Evolutionary conservation across 108 stramenopile species (phyloP).

Genomic region (Nitzschia palea): DNA sequence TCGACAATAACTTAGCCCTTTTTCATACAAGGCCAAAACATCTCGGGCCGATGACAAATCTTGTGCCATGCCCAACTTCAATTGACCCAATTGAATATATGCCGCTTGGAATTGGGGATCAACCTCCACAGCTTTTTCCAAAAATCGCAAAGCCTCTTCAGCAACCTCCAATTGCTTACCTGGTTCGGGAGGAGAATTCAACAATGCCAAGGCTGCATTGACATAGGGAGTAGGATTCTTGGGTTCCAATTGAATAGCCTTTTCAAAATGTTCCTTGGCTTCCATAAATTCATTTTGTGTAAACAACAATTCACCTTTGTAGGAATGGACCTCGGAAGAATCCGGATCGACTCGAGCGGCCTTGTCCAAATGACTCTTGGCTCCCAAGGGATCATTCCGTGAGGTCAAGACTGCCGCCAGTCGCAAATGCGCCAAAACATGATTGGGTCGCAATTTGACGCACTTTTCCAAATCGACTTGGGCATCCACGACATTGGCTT

Average conservation of each 20-base stretch:
- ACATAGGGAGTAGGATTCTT: slow-evolving; percentile 89
- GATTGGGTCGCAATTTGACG: slow-evolving; percentile 75
- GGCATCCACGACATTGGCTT: slow-evolving; percentile 60
- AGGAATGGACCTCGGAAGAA: slow-evolving; percentile 86
- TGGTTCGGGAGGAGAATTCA: slow-evolving; percentile 71
- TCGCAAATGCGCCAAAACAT: slow-evolving; percentile 79
- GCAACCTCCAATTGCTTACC: slow-evolving; percentile 73
- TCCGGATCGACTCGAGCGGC: slow-evolving; percentile 71
- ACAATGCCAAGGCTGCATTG: slow-evolving; percentile 80
- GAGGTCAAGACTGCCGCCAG: slow-evolving; percentile 82
- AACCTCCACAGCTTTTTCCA: slow-evolving; percentile 80
- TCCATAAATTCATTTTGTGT: slow-evolving; percentile 67
- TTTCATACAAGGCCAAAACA: slow-evolving; percentile 82
- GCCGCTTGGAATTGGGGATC: slow-evolving; percentile 91
- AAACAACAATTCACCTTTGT: slow-evolving; percentile 85
- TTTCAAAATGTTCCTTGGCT: slow-evolving; percentile 77
- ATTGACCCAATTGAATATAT: slow-evolving; percentile 87
- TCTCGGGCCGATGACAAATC: slow-evolving; percentile 67
- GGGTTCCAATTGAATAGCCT: slow-evolving; percentile 77
- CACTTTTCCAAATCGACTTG: slow-evolving; percentile 73
- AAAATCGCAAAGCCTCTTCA: slow-evolving; percentile 55
- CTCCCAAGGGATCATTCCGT: slow-evolving; percentile 65
- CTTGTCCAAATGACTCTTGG: slow-evolving; percentile 67
- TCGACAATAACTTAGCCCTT: slow-evolving; percentile 76
- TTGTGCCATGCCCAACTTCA: slow-evolving; percentile 85